A percentile compares a stretch with the other conserved stretches of the same genome.
Conservation (phyloP, 2,329 filamentous ascomycete species). For the Penicillium sp. region DNA sequence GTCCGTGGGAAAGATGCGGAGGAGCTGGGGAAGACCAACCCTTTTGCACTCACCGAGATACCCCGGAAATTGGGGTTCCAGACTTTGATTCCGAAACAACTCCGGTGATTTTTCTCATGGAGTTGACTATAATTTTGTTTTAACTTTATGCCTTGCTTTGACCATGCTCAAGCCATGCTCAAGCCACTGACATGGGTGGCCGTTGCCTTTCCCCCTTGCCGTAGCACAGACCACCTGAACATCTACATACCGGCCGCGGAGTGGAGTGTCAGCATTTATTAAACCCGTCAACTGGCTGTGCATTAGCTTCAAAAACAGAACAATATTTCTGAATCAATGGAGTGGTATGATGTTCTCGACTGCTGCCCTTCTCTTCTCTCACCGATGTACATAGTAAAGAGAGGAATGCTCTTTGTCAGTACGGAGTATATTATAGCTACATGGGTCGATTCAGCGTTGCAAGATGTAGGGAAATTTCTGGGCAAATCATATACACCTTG, state of each 20-base stretch:
- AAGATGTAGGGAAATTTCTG: too few species aligned
- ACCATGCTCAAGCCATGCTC: background rate
- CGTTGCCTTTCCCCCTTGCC: background rate
- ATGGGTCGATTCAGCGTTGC: too few species aligned
- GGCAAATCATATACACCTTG: too few species aligned
- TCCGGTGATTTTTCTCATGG: background rate
- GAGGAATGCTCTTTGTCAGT: too few species aligned
- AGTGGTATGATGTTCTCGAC: too few species aligned
- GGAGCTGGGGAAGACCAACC: conserved; percentile 3
- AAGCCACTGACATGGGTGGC: conserved; percentile 12
- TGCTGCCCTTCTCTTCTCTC: too few species aligned
- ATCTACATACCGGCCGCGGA: background rate
- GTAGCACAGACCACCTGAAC: background rate
- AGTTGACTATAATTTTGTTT: background rate
- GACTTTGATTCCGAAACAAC: background rate
- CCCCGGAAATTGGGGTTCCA: background rate
- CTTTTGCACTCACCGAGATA: conserved; percentile 3
- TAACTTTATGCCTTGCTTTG: background rate
- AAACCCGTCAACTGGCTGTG: background rate
- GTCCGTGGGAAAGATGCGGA: conserved; percentile 7
- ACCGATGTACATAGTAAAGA: too few species aligned
- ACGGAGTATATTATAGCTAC: too few species aligned
- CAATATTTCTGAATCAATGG: too few species aligned
- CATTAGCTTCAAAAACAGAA: background rate
- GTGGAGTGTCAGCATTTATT: background rate